These are phyloP conservation scores for Aspergillus bridgeri DNA, from an alignment of 495 filamentous ascomycete species.

Conservation along the genomic window DNA sequence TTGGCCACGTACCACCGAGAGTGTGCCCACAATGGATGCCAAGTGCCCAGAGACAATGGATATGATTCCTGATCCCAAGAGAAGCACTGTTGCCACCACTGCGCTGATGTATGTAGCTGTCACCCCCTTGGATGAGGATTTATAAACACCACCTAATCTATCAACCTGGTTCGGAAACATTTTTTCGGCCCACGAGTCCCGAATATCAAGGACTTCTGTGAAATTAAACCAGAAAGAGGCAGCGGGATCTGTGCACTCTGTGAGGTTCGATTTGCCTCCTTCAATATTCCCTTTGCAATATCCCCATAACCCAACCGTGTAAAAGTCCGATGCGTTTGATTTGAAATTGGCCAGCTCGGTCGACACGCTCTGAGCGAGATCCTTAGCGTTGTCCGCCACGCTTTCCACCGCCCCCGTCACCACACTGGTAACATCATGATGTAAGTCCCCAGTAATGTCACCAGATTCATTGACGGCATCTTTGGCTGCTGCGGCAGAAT, in stretches of 20 bases:
- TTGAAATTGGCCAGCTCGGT: background rate
- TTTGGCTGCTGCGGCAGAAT: background rate
- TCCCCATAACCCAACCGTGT: slow-evolving; percentile 1
- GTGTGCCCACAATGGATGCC: no score
- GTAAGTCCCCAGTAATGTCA: background rate
- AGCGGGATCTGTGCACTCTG: background rate
- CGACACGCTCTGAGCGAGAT: background rate
- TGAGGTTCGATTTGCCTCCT: background rate
- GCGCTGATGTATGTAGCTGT: slow-evolving; percentile 1
- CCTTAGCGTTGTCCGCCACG: background rate
- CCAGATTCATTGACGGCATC: background rate
- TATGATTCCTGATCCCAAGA: background rate
- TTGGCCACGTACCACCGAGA: no score
- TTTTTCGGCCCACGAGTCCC: background rate
- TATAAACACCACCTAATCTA: slow-evolving; percentile 1
- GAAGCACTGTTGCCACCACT: background rate
- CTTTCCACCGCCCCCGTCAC: background rate
- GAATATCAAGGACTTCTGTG: background rate
- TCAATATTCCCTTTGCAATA: slow-evolving; percentile 2
- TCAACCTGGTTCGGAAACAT: slow-evolving; percentile 2
- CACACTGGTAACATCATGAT: background rate
- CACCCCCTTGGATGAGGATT: background rate
- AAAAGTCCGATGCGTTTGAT: background rate
- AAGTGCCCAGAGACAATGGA: background rate
- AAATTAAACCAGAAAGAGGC: slow-evolving; percentile 5